A percentile compares a stretch with the other conserved stretches of the same genome.
These are phyloP conservation scores for Trichoderma reesei DNA, from an alignment of 495 filamentous ascomycete genomes.

Conservation along the genomic window DNA sequence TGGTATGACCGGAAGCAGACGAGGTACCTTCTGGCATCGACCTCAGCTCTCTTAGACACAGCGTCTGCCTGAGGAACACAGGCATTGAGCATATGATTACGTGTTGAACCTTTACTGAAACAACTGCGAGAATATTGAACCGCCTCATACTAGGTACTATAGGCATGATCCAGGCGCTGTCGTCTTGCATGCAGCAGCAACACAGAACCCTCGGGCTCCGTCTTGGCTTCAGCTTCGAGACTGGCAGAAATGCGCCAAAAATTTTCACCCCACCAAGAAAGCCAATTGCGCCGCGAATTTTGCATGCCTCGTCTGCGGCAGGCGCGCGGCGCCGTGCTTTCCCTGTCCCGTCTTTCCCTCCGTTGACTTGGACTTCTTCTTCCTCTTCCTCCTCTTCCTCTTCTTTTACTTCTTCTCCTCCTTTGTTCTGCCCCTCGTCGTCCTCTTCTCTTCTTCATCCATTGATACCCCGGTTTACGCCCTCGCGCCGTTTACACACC, in stretches of 20 bases:
- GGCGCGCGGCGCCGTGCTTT: background rate
- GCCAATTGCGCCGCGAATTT: background rate
- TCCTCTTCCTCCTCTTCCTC: constrained; percentile 11
- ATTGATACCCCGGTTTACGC: background rate
- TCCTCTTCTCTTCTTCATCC: background rate
- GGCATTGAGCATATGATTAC: no score
- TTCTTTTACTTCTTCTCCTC: background rate
- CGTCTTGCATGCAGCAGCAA: no score
- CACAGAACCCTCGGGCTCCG: background rate
- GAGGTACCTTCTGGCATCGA: no score
- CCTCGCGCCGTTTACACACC: background rate
- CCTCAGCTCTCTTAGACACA: background rate
- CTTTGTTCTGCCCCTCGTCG: background rate
- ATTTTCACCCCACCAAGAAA: constrained; percentile 4
- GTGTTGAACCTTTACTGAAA: no score
- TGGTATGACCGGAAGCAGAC: no score
- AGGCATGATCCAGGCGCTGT: background rate
- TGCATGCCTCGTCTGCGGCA: background rate
- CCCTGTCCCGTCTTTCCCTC: background rate
- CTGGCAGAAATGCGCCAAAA: constrained; percentile 6
- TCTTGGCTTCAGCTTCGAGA: background rate
- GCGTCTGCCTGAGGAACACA: background rate
- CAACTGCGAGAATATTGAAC: no score
- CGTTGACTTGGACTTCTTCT: background rate
- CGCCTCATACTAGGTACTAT: no score